Conservation (phyloP, 1,284 basidiomycete species). For the Bjerkandera adusta region DNA sequence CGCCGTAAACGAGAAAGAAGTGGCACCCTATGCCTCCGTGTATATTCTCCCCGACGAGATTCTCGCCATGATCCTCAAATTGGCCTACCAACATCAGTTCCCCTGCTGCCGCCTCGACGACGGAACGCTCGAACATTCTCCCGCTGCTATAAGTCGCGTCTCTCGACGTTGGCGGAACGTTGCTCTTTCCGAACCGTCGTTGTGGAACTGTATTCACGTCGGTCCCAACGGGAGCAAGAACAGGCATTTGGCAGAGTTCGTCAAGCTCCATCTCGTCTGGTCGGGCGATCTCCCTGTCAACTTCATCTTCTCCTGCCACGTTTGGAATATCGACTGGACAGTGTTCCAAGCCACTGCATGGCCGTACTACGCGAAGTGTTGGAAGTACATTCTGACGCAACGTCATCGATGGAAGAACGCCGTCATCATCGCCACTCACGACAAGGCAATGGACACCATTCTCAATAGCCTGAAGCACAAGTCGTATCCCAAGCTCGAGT, state of each 20-base stretch:
- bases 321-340: too few relatives aligned
- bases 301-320: slow-evolving; percentile 1
- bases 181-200: not conserved
- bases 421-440: not conserved
- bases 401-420: not conserved
- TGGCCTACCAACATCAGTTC: slow-evolving; percentile 6
- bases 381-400: slow-evolving; percentile 2
- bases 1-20: not conserved
- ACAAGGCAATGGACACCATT: not conserved
- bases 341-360: not conserved
- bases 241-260: not conserved
- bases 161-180: slow-evolving; percentile 8
- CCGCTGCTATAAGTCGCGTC: slow-evolving; percentile 7
- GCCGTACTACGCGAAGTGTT: not conserved
- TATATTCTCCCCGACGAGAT: slow-evolving; percentile 8
- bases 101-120: slow-evolving; percentile 9
- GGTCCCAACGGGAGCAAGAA: not conserved
- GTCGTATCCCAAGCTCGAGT: not conserved
- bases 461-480: not conserved
- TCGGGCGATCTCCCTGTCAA: slow-evolving; percentile 8
- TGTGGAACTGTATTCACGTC: slow-evolving; percentile 12
- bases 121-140: slow-evolving; percentile 3
- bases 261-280: slow-evolving; percentile 2
- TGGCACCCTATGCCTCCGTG: not conserved
- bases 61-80: slow-evolving; percentile 2